These are phyloP conservation scores for Aegilops speltoides DNA, from an alignment of 176 grass and related monocot species.

Conservation along the genomic window DNA sequence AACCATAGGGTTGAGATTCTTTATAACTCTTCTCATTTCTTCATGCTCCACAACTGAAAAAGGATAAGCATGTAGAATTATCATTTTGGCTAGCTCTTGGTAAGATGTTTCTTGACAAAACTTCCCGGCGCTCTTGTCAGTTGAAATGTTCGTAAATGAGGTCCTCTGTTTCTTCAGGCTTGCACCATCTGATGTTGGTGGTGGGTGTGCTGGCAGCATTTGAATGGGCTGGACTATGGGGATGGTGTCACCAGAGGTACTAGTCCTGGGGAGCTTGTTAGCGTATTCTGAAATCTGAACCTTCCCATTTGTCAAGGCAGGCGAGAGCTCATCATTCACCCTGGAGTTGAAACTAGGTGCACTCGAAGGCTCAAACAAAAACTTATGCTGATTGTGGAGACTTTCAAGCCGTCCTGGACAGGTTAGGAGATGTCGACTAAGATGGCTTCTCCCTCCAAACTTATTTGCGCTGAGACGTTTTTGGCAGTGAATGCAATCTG, in stretches of 20 bases:
- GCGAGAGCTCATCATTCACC: slow-evolving; percentile 43
- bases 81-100: slow-evolving; percentile 46
- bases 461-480: slow-evolving; percentile 59
- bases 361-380: slow-evolving; percentile 19
- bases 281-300: slow-evolving; percentile 48
- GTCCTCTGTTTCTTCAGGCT: slow-evolving; percentile 36
- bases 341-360: slow-evolving; percentile 32
- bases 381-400: slow-evolving; percentile 6
- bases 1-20: slow-evolving; percentile 43
- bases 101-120: slow-evolving; percentile 40
- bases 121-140: slow-evolving; percentile 27
- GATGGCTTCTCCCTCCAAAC: slow-evolving; percentile 59
- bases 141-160: slow-evolving; percentile 20
- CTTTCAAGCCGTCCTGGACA: slow-evolving; percentile 39
- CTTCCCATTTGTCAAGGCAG: slow-evolving; percentile 55
- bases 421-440: slow-evolving; percentile 49
- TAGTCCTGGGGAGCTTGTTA: slow-evolving; percentile 25
- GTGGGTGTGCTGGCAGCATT: slow-evolving; percentile 15
- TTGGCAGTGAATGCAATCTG: slow-evolving; percentile 48
- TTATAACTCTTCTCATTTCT: slow-evolving; percentile 54
- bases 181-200: slow-evolving; percentile 26
- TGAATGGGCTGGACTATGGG: slow-evolving; percentile 34
- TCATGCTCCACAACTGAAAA: slow-evolving; percentile 52
- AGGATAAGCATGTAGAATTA: slow-evolving; percentile 44
- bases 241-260: slow-evolving; percentile 30